Percentiles rank a stretch among this genome's conserved stretches.
phyloP scores from a whole-genome alignment of 140 eudicot genomes.

The Cichorium intybus region DNA sequence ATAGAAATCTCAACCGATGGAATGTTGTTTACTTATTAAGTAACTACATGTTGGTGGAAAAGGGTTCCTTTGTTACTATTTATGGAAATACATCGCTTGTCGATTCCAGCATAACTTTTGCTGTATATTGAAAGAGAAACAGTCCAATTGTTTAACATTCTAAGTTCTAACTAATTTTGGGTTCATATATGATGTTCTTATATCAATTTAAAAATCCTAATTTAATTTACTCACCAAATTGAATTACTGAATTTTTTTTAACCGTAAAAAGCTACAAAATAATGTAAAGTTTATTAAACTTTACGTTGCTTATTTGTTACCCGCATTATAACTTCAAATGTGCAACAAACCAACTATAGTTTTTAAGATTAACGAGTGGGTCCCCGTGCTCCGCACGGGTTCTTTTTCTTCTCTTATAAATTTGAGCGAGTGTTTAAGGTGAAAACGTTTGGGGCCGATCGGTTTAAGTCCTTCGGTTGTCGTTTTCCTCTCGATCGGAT shows the following conservation, averaged over 20 bases:
- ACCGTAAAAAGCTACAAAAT: background rate
- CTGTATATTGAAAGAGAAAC: constrained; percentile 17
- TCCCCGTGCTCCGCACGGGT: no score
- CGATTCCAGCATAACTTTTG: constrained; percentile 13
- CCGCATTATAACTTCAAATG: background rate
- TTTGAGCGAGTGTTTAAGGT: no score
- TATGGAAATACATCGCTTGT: constrained; percentile 28
- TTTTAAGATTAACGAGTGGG: no score
- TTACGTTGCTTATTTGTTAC: background rate
- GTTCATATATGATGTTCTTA: background rate
- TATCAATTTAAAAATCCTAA: background rate
- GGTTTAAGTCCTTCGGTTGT: no score
- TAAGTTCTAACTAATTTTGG: constrained; percentile 9
- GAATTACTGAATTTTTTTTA: background rate
- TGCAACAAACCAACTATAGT: no score
- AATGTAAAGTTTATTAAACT: background rate
- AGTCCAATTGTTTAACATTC: background rate
- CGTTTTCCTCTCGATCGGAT: no score
- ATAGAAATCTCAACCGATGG: constrained; percentile 16
- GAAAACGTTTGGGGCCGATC: no score
- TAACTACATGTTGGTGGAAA: constrained; percentile 28
- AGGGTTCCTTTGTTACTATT: constrained; percentile 15
- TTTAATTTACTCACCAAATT: background rate
- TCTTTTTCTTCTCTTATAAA: no score
- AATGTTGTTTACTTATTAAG: constrained; percentile 20